Base-by-base conservation (phyloP, 345 rosid genomes). In the Isatis tinctoria region DNA sequence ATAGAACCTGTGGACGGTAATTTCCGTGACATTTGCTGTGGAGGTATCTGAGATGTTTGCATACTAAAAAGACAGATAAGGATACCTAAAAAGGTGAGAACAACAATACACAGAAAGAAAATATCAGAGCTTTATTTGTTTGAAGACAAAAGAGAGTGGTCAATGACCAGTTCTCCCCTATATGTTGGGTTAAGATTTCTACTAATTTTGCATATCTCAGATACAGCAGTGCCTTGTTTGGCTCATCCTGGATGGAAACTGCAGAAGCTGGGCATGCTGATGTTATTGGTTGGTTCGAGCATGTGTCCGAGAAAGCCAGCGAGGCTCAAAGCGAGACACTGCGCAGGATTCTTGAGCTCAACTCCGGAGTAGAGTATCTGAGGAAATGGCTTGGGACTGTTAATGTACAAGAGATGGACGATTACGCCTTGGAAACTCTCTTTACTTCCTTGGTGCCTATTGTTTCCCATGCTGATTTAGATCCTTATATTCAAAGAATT, bases 401-500 rank as follows among this genome's bases (percentile, higher is more conserved):
- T 56, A 70, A 85, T 49, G 68, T 90, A 10, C 69, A 77, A 48
- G 85, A 81, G 20, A 78, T 88, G 81, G 98, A 88, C 11, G 80
- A 80, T 10, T 40, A 70, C 69, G 86, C 81, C 74, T 71, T 91
- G 78, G 96, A 94, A 81, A 80, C 85, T 67, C 84, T 90, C 37
- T 94, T 78, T 81, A 84, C 85, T 40, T 84, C 87, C 70, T 59
- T 75, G 69, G 95, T 91, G 6, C 98, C 98, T 66, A 80, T 91
- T 48, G 95, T 76, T 35, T 89, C 96, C 61, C 97, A 94, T 83
- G 84, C 86, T 70, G 97, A 89, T 71, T 83, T 94, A 45, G 95
- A 89, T 83, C 93, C 96, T 56, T 87, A 81, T 43, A 86, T 94
- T 64, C 87, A 76, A 60, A 86, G 97, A 74, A 85, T 94, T 78